Evolutionary conservation across 805 yeast genomes (phyloP), one percentile per base, ranked within the genome.

Genomic region (Starmerella sirachaensis): DNA sequence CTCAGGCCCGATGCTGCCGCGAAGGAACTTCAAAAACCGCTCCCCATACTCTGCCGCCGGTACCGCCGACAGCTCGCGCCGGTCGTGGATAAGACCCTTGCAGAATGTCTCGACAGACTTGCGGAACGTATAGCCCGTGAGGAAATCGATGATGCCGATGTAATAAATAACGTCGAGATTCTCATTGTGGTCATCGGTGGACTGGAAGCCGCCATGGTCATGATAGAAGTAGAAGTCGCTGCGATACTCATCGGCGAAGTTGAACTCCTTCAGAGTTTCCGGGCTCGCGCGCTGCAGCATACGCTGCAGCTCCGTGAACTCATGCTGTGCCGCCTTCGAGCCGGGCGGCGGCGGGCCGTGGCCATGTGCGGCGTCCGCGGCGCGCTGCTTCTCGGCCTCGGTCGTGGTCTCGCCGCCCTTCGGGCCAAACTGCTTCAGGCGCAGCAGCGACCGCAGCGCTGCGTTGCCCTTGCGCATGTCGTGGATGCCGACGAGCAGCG

Each of bases 41-140:
- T 78, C 78, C 7, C 95, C 96, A 53, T 91, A 91, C 50, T 86
- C 97, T 5, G 53, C 52, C 0, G 97, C 86, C 0, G 99, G 97
- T 10, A 91, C 66, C 0, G 98, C 93, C 48, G 94, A 81, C 3
- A 93, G 76, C 3, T 77, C 69, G 30, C 68, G 68, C 38, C 86
- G 63, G 27, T 75, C 69, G 53, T 83, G 81, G 25, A 71, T 70
- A 18, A 91, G 50, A 12, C 81, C 68, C 56, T 94, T 71, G 76
- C 85, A 79, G 45, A 82, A 72, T 0, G 97, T 88, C 55, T 91
- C 98, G 31, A 85, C 57, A 46, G 71, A 69, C 56, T 91, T 91
- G 47, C 74, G 62, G 17, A 77, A 58, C 12, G 53, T 54, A 39
- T 61, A 60, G 7, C 54, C 73, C 0, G 98, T 91, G 48, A 91